Evolutionary conservation across 441 rosid species (phyloP).

Genomic region (Syzygium syzygioides): DNA sequence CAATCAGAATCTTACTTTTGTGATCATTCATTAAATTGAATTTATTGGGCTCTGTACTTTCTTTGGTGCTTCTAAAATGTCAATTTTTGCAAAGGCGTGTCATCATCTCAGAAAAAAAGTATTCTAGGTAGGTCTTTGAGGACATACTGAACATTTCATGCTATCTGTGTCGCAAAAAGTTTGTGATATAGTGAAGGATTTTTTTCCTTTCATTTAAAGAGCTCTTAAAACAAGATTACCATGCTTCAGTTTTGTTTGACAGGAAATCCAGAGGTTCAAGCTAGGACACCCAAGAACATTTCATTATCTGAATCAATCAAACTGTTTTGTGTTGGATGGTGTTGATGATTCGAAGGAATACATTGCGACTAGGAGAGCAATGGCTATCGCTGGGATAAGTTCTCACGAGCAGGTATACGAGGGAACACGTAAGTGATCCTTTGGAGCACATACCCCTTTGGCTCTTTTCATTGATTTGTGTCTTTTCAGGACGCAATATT

Average conservation of each 20-base stretch:
- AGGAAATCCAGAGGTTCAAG: constrained; percentile 73
- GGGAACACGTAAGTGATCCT: not conserved
- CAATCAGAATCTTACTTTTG: not conserved
- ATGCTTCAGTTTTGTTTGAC: constrained; percentile 11
- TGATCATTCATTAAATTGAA: not conserved
- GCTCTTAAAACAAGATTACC: not conserved
- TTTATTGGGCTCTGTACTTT: not conserved
- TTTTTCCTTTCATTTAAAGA: not conserved
- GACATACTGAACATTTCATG: not conserved
- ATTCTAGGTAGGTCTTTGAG: not conserved
- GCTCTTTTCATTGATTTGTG: constrained; percentile 4
- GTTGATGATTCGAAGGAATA: constrained; percentile 88
- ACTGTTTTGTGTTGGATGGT: constrained; percentile 76
- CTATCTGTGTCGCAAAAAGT: not conserved
- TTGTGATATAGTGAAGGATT: not conserved
- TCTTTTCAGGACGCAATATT: constrained; percentile 74
- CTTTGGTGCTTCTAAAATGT: not conserved
- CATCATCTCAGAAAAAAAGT: not conserved
- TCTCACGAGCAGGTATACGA: constrained; percentile 72
- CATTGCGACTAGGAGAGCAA: constrained; percentile 73
- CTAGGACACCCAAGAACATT: constrained; percentile 72
- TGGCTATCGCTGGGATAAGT: constrained; percentile 90
- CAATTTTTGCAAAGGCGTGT: not conserved
- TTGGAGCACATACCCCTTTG: not conserved
- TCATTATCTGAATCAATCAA: constrained; percentile 93